phyloP scores from a whole-genome alignment of 2,329 filamentous ascomycete genomes.

The Sporothrix sp. region DNA sequence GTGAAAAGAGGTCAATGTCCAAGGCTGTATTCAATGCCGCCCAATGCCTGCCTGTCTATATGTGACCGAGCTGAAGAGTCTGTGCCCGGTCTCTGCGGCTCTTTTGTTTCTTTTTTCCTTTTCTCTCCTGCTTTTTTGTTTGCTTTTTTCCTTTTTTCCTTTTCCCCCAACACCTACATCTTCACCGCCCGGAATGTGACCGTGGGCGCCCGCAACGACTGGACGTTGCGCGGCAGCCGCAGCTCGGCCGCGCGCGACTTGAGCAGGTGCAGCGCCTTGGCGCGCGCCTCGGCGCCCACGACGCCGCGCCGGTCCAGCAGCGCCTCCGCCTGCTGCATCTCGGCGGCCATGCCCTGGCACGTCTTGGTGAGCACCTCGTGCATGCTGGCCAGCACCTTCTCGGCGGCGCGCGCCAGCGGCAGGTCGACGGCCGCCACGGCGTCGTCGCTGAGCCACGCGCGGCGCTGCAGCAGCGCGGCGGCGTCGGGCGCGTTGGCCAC shows the following conservation, averaged over 20 bases:
- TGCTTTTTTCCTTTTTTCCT: neutral
- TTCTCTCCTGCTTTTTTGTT: neutral
- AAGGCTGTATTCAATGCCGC: neutral
- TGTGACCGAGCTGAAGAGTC: neutral
- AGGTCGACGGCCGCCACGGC: conserved; percentile 57
- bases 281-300: conserved; percentile 30
- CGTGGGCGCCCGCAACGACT: conserved; percentile 55
- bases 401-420: conserved; percentile 71
- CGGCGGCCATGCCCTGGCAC: conserved; percentile 49
- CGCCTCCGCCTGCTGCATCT: conserved; percentile 35
- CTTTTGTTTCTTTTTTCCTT: neutral
- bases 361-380: conserved; percentile 69
- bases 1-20: neutral
- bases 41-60: conserved; percentile 8
- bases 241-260: conserved; percentile 83
- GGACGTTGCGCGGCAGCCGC: conserved; percentile 65
- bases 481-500: conserved; percentile 42
- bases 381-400: conserved; percentile 89
- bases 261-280: conserved; percentile 55
- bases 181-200: conserved; percentile 51
- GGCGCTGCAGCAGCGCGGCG: conserved; percentile 29
- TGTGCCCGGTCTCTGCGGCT: no score
- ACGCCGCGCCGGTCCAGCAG: conserved; percentile 12
- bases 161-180: conserved; percentile 28
- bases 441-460: conserved; percentile 71